A percentile compares a stretch with the other conserved stretches of the same genome.
Evolutionary conservation across 192 early-diverging fungal species (phyloP).

Genomic region (Thamnidium elegans): DNA sequence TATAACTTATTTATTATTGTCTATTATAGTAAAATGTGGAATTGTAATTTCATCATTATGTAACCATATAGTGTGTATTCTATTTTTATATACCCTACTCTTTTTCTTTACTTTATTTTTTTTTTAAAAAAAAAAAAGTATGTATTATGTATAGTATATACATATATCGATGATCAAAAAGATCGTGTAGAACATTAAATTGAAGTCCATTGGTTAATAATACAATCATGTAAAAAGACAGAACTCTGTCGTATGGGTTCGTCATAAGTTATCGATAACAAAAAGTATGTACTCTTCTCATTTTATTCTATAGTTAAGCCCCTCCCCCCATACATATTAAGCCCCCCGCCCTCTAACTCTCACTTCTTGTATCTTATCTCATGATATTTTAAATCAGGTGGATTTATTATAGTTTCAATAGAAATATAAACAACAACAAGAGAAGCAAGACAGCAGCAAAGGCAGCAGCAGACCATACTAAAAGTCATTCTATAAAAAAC

Average conservation of each 20-base stretch:
- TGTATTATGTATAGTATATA: neutral
- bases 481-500: constrained; percentile 6
- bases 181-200: neutral
- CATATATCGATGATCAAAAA: neutral
- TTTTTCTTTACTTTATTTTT: neutral
- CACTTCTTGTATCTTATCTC: neutral
- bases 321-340: no score
- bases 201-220: no score
- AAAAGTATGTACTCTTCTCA: no score
- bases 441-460: neutral
- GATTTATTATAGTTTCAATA: constrained; percentile 3
- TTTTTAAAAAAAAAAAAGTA: neutral
- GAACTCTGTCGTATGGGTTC: neutral
- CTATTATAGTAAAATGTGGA: neutral
- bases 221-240: neutral
- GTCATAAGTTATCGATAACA: neutral
- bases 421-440: neutral
- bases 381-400: constrained; percentile 5
- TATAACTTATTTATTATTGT: no score
- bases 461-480: constrained; percentile 19
- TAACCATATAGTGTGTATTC: neutral
- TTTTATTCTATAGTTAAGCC: no score
- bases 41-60: neutral
- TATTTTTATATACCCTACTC: neutral
- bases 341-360: neutral